Percentiles rank a stretch among this genome's conserved stretches.
Conservation (phyloP, 129 eudicot genomes). For the Pittosporum tobira region DNA sequence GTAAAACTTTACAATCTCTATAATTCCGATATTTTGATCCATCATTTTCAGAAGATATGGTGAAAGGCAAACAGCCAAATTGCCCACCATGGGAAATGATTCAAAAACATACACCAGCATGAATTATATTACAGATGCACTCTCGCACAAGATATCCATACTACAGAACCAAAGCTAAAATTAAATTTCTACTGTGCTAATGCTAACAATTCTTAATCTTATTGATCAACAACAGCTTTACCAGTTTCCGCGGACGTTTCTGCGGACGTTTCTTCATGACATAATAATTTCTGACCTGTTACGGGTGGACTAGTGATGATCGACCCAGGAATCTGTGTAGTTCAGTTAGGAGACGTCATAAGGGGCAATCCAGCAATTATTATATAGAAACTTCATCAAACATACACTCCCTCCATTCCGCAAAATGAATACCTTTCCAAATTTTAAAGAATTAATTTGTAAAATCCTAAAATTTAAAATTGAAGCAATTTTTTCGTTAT, state of each 20-base stretch:
- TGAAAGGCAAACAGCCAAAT: slow-evolving; percentile 6
- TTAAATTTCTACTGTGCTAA: too few species aligned
- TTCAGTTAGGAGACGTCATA: slow-evolving; percentile 4
- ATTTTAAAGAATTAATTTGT: too few species aligned
- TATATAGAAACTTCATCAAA: slow-evolving; percentile 1
- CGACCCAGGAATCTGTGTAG: slow-evolving; percentile 42
- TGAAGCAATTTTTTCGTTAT: too few species aligned
- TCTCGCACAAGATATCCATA: slow-evolving; percentile 13
- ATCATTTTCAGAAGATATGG: background rate
- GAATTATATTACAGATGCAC: slow-evolving; percentile 10
- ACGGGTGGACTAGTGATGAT: slow-evolving; percentile 12
- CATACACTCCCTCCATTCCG: too few species aligned
- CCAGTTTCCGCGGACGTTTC: slow-evolving; percentile 35
- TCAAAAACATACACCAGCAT: slow-evolving; percentile 22
- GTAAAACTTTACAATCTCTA: too few species aligned
- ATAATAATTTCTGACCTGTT: slow-evolving; percentile 26
- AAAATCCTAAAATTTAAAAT: too few species aligned
- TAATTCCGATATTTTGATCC: background rate
- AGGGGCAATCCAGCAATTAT: background rate
- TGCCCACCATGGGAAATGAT: slow-evolving; percentile 4
- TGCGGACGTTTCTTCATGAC: slow-evolving; percentile 35
- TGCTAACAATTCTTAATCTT: background rate
- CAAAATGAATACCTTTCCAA: too few species aligned
- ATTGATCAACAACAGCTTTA: slow-evolving; percentile 17
- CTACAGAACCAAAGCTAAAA: background rate